Conservation (phyloP, 371 early-diverging fungal species). For the Actinomucor elegans region DNA sequence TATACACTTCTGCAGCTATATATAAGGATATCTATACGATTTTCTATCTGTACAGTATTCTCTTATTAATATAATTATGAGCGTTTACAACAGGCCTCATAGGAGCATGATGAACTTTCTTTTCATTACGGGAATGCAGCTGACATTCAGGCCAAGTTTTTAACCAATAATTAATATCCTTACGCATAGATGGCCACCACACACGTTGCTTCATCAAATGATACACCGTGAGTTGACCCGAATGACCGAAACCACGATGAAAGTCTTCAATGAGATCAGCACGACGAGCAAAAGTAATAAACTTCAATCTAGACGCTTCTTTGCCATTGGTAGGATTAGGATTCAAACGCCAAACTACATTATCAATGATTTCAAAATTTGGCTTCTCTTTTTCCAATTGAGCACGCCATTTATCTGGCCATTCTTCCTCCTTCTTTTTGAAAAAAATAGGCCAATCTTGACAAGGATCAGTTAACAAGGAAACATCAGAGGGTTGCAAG, state of each 20-base stretch:
- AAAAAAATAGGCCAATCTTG: background rate
- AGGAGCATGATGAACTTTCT: conserved; percentile 1
- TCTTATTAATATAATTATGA: too few species aligned
- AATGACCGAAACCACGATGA: conserved; percentile 13
- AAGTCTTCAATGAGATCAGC: conserved; percentile 14
- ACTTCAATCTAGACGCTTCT: background rate
- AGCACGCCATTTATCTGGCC: background rate
- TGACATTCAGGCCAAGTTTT: conserved; percentile 12
- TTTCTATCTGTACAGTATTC: too few species aligned
- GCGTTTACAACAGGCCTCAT: conserved; percentile 10
- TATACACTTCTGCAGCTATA: too few species aligned
- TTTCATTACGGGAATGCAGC: background rate
- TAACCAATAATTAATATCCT: conserved; percentile 6
- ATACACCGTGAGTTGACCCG: background rate
- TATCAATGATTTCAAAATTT: background rate
- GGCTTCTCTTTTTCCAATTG: background rate
- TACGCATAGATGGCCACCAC: conserved; percentile 17
- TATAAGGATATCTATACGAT: too few species aligned
- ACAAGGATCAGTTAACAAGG: background rate
- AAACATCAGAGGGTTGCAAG: too few species aligned
- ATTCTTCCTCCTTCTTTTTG: background rate
- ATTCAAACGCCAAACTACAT: background rate
- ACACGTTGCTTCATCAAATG: conserved; percentile 4
- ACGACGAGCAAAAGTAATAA: conserved; percentile 4
- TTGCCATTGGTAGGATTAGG: background rate